These are phyloP conservation scores for Boletales sp. DNA, from an alignment of 768 basidiomycete genomes.

Conservation along the genomic window DNA sequence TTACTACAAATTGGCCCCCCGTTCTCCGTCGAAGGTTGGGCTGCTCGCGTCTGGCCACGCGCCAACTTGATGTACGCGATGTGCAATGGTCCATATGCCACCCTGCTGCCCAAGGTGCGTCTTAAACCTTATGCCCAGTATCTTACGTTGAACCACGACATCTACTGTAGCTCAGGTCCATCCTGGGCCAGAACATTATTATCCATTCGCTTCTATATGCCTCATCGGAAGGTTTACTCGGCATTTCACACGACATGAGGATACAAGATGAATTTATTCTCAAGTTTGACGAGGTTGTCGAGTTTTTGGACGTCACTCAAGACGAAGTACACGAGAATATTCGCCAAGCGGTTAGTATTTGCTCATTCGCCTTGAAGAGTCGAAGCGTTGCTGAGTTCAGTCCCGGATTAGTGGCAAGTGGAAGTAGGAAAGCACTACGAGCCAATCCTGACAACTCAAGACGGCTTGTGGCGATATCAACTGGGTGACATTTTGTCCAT, in stretches of 20 bases:
- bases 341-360: conserved; percentile 12
- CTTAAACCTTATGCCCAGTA: too few species aligned
- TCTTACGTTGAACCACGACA: not conserved
- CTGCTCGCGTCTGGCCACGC: conserved; percentile 15
- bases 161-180: conserved; percentile 11
- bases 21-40: conserved; percentile 13
- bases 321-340: conserved; percentile 12
- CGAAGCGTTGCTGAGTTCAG: not conserved
- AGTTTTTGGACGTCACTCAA: conserved; percentile 16
- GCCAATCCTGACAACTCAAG: conserved; percentile 16
- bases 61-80: not conserved
- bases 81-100: conserved; percentile 11
- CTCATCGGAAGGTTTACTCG: conserved; percentile 10
- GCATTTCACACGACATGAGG: not conserved
- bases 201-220: conserved; percentile 7
- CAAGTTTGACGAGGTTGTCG: not conserved
- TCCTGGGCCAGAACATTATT: conserved; percentile 8
- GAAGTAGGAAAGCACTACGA: conserved; percentile 16
- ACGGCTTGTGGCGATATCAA: conserved; percentile 21
- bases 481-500: conserved; percentile 14
- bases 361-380: not conserved
- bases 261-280: conserved; percentile 11
- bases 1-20: conserved; percentile 12
- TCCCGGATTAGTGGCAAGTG: conserved; percentile 10
- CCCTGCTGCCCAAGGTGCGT: conserved; percentile 11